Evolutionary conservation across 2,329 filamentous ascomycete species (phyloP), one percentile per base, ranked within the genome.

Genomic region (Rutstroemia sp.): DNA sequence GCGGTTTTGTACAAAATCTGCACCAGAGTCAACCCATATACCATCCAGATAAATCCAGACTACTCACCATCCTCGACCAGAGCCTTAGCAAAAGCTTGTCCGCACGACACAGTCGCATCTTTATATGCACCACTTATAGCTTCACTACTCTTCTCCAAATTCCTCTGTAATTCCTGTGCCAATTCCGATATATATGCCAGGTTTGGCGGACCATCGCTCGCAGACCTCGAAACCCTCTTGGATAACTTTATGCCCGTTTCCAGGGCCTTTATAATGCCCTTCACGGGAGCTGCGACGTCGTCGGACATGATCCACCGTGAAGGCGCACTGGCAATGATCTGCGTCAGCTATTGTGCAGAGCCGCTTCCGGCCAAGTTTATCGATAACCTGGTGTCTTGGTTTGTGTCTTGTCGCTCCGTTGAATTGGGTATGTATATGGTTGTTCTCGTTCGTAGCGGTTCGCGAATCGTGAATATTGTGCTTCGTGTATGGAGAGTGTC

Each of bases 51-150:
- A 19, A 51, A 54, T 21, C 27, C 16, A 5, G 17, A 49, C n/a
- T 8, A 64, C 67, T 56, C 42, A 66, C 65, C 57, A 60, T 68
- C 65, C 19, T 66, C 61, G 23, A 61, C 45, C 47, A 68, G 58
- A 14, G 62, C 58, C 48, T 57, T 57, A 14, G 58, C 51, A 55
- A 67, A 68, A 30, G 54, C 52, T 38, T 64, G 52, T 10, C 67
- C 66, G 46, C 58, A 65, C 49, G 54, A 54, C 36, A 55, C 58
- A 12, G 60, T 51, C 39, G 58, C 51, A 42, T 66, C 58, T 46
- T 49, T 56, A 40, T 68, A 68, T 10, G 64, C 60, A 58, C 63
- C 62, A n/a, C 40, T 54, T 23, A 68, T 61, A 34, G 59, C 60
- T 34, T 61, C 58, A 17, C 57, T 61, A 27, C 48, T 60, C 39